Evolutionary conservation across 139 green algal species (phyloP).

Genomic region (Coccomyxa sp.): DNA sequence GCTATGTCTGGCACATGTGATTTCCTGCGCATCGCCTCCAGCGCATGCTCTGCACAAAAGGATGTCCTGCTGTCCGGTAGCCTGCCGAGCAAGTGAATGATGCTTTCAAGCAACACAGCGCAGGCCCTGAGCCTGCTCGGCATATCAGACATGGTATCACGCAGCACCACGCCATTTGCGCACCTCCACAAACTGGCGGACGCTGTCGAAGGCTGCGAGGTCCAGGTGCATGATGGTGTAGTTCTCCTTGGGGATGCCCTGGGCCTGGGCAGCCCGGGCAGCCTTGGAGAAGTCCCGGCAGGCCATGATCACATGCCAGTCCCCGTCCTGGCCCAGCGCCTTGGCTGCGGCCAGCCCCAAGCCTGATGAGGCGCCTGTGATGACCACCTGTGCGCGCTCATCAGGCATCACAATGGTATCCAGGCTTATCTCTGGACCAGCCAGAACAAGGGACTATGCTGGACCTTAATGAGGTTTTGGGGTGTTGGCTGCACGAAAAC

Average conservation of each 20-base stretch:
- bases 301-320: slow-evolving; percentile 89
- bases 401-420: background rate
- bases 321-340: slow-evolving; percentile 26
- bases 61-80: too few species aligned
- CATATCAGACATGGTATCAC: too few species aligned
- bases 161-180: too few species aligned
- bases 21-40: too few species aligned
- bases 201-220: slow-evolving; percentile 71
- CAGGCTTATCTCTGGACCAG: background rate
- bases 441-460: background rate
- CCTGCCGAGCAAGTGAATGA: too few species aligned
- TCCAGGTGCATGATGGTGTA: slow-evolving; percentile 84
- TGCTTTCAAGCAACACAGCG: too few species aligned
- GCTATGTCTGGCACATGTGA: background rate
- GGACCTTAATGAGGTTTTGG: background rate
- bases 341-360: slow-evolving; percentile 83
- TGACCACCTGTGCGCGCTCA: slow-evolving; percentile 35
- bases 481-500: background rate
- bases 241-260: slow-evolving; percentile 54
- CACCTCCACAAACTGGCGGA: slow-evolving; percentile 74
- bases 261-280: slow-evolving; percentile 28
- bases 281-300: slow-evolving; percentile 74
- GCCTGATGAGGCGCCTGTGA: slow-evolving; percentile 88
- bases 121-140: too few species aligned
- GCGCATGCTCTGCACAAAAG: too few species aligned